Evolutionary conservation across 2,329 filamentous ascomycete species (phyloP), one percentile per base, ranked within the genome.

Genomic region (Colletotrichum sp.): DNA sequence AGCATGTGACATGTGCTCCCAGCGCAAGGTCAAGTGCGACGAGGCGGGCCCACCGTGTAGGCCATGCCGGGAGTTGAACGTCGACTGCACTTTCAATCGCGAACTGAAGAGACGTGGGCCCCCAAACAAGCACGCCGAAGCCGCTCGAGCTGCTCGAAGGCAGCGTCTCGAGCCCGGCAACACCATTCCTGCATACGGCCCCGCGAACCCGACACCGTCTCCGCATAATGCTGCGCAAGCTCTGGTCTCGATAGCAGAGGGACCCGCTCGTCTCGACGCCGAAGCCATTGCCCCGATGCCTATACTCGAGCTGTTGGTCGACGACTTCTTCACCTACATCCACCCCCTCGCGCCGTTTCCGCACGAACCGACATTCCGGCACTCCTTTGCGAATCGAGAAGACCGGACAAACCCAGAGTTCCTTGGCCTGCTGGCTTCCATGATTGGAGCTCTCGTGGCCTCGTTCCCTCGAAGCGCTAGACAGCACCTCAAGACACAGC

Each of bases 251-350:
- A 88, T 87, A 34, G 81, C 84, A 6, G 80, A 81, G 4, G 75
- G 86, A 18, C 84, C 85, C 16, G 80, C 81, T 3, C 81, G 84
- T n/a, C 81, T 92, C 16, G 90, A 91, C 75, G 91, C 93, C 64
- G 94, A 96, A 81, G 87, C 90, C 3, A 95, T 96, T 77, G 94
- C 93, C 55, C 93, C 94, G 0, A 88, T 93, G 83, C 90, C 91
- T 9, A 91, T 93, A 13, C 86, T 96, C 68, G 90, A 93, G 79
- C 88, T 93, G 3, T 87, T 96, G 18, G 90, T 96, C 73, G 93
- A 96, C 82, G 94, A 96, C 85, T 96, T 95, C 88, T 96, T 96
- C 84, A 95, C 93, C 21, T 95, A 95, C 82, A 93, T 96, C 69
- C 93, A 96, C 79, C 94, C 94, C 2, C 88, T 96, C 10, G 91